Evolutionary conservation across 306 rosid genomes (phyloP).

Genomic region (Pueraria montana): DNA sequence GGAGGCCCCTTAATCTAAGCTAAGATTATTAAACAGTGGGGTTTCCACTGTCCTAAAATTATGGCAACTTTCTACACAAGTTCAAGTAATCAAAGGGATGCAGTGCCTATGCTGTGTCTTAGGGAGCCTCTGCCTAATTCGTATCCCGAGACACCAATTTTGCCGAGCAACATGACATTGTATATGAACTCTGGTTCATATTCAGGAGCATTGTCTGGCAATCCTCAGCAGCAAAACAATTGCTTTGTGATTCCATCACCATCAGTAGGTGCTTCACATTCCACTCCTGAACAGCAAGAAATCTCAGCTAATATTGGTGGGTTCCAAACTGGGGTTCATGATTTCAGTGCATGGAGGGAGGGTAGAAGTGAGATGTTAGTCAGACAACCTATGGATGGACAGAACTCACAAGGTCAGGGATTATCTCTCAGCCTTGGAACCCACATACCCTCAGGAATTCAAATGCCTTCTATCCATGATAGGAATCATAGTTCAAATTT

Average conservation of each 20-base stretch:
- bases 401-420: constrained; percentile 75
- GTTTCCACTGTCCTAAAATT: constrained; percentile 46
- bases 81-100: constrained; percentile 64
- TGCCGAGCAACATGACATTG: constrained; percentile 68
- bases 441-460: constrained; percentile 66
- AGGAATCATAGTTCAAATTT: constrained; percentile 61
- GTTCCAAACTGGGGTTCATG: constrained; percentile 53
- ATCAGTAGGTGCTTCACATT: constrained; percentile 56
- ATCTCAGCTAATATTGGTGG: constrained; percentile 64
- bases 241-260: constrained; percentile 58
- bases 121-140: constrained; percentile 69
- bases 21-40: neutral
- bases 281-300: constrained; percentile 63
- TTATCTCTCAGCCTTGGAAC: constrained; percentile 81
- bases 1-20: constrained; percentile 27
- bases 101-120: constrained; percentile 59
- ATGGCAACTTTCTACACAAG: constrained; percentile 72
- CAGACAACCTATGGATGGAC: constrained; percentile 61
- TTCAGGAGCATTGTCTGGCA: constrained; percentile 54
- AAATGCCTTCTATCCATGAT: constrained; percentile 63
- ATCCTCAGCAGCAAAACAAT: constrained; percentile 65
- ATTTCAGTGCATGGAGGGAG: constrained; percentile 71
- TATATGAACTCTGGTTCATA: constrained; percentile 66
- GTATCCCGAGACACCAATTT: constrained; percentile 63
- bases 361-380: constrained; percentile 68